Base-by-base conservation (phyloP, 495 filamentous ascomycete species). In the Parathielavia appendiculata region DNA sequence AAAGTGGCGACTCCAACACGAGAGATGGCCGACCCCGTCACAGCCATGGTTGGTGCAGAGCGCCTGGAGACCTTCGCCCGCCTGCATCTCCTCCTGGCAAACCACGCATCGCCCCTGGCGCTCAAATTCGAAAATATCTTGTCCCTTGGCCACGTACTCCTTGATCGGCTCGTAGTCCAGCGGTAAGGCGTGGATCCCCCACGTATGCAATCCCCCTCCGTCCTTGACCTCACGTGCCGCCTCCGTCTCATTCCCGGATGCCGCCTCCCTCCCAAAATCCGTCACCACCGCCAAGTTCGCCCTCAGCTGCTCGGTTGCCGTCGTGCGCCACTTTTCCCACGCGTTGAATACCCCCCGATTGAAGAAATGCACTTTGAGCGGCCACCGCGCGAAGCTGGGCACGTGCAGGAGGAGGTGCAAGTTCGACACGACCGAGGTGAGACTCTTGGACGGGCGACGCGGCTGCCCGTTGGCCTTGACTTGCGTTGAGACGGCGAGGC, bases 331-430 rank as follows among this genome's bases (percentile, higher is more conserved):
- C 39, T 70, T 71, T 39, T 79, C 66, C 93, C 93, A 98, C 0
- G 76, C 69, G 32, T 73, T 64, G 61, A 86, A 77, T 1, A 87
- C 86, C 56, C 95, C 87, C 1, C 76, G 71, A 10, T 73, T 76
- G 64, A 96, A 95, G 69, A 97, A 96, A 10, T 87, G 83, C 17
- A 97, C 64, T 16, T 80, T 79, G 34, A 98, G 75, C n/a, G 91
- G 91, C 91, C 90, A 95, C 26, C 80, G 73, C 10, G 72, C 68
- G 67, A 98, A 97, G 63, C 86, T 89, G 4, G 80, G 78, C 8
- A 89, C 88, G 1, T 88, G 80, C 8, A 97, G 76, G 0, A 98
- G 76, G 0, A 90, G 76, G 66, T 95, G 87, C 17, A 98, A 71
- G 63, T 91, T 90, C 1, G 83, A 83, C 30, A 96, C 61, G 20